Evolutionary conservation across 352 stramenopile species (phyloP).

Genomic region (Phytophthora sp.): DNA sequence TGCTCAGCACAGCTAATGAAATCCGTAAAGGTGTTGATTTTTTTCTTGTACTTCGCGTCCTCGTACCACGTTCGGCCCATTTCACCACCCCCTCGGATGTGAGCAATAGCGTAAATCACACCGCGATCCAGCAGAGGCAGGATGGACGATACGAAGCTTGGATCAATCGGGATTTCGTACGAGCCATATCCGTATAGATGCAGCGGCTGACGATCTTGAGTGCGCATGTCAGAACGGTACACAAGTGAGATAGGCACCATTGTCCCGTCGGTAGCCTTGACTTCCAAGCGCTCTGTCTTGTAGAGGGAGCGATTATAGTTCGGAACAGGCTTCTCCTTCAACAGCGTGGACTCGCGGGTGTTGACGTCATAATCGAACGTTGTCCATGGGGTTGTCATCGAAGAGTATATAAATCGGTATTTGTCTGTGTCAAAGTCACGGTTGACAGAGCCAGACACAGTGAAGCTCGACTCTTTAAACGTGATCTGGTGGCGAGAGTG

Average conservation of each 20-base stretch:
- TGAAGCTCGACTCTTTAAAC: conserved; percentile 93
- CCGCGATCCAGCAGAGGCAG: conserved; percentile 95
- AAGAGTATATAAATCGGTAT: conserved; percentile 93
- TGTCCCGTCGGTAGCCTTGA: conserved; percentile 86
- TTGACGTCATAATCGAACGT: conserved; percentile 89
- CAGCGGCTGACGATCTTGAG: conserved; percentile 62
- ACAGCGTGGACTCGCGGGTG: conserved; percentile 60
- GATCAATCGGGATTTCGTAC: conserved; percentile 95
- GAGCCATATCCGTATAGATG: conserved; percentile 97
- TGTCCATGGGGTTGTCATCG: conserved; percentile 90
- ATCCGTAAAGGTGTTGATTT: conserved; percentile 99
- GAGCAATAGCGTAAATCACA: conserved; percentile 96
- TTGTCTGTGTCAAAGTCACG: conserved; percentile 89
- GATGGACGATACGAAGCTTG: conserved; percentile 90
- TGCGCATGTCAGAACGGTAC: conserved; percentile 72
- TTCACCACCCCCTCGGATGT: conserved; percentile 97
- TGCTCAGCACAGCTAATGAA: conserved; percentile 93
- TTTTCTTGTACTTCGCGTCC: conserved; percentile 96
- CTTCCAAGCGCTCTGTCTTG: conserved; percentile 90
- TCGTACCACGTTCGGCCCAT: conserved; percentile 98
- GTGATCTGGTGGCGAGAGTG: conserved; percentile 66
- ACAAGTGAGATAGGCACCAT: conserved; percentile 87
- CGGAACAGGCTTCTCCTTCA: conserved; percentile 94
- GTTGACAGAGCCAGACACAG: conserved; percentile 81
- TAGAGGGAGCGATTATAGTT: conserved; percentile 95